Base-by-base conservation (phyloP, 139 green algal genomes). In the Tetradesmus obliquus region DNA sequence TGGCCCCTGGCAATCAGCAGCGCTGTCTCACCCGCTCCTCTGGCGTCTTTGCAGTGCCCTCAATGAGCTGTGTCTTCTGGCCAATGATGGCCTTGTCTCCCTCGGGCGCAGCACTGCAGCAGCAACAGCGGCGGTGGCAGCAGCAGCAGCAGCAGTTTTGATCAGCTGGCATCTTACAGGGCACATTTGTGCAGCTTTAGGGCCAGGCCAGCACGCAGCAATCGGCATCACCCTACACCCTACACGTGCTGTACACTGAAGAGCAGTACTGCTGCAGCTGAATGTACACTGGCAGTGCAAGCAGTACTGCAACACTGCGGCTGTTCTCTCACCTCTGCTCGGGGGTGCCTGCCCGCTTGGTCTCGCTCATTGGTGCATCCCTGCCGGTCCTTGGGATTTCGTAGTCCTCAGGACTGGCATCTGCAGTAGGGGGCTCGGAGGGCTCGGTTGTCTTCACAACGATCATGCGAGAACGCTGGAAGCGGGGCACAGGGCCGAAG, bases 81-180 rank as follows among this genome's bases (percentile, higher is more conserved):
- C 86, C 86, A 5, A 22, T 9, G 12, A 90, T 90, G 10, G 86
- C 86, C 3, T n/a, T 22, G 86, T 90, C 86, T 24, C 86, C 86
- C 86, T 90, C 86, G 15, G 86, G 86, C 13, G 86, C 86, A 90
- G 86, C 86, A 79, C 86, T 90, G 86, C 53, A 84, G 69, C 51
- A 90, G 32, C 7, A 58, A n/a, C 58, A 80, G 84, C 32, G 51
- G 81, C 4, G 76, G 24, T 12, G 76, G 45, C 81, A 86, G 54
- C 45, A 86, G 81, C 55, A 62, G 9, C 45, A 86, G 19, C 81
- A 58, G 79, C 32, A 45, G 58, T 62, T 3, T 1, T 24, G 24
- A 8, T 60, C 0, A 45, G 32, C 32, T 45, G 32, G 32, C 32
- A 45, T 45, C 32, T 45, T 45, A 45, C 32, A 45, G 32, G 32